A percentile compares a stretch with the other conserved stretches of the same genome.
These are phyloP conservation scores for Aspergillus pseudoviridinutans DNA, from an alignment of 2,329 filamentous ascomycete species.

Conservation along the genomic window DNA sequence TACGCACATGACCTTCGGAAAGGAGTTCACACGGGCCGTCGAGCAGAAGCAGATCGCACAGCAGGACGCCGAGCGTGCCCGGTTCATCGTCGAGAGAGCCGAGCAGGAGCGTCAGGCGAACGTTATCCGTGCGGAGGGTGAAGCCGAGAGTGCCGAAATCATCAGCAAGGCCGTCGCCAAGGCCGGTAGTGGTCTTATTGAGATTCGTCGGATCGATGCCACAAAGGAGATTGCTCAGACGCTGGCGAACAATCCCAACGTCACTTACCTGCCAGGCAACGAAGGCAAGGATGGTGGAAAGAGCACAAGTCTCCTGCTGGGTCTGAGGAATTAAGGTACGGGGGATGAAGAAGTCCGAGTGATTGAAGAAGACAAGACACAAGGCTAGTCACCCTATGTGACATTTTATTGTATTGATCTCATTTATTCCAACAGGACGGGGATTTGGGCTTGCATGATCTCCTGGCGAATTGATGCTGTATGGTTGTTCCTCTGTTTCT, in stretches of 20 bases:
- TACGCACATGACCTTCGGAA: conserved; percentile 99
- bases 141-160: conserved; percentile 93
- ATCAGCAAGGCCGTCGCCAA: conserved; percentile 93
- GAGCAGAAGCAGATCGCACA: conserved; percentile 99
- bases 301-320: conserved; percentile 64
- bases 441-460: conserved; percentile 25
- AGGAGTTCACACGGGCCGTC: conserved; percentile 97
- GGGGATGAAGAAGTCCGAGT: background rate
- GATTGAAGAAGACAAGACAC: conserved; percentile 1
- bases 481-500: conserved; percentile 14
- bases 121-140: conserved; percentile 96
- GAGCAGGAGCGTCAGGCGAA: conserved; percentile 99
- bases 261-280: conserved; percentile 85
- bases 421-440: conserved; percentile 13
- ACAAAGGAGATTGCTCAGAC: conserved; percentile 93
- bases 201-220: conserved; percentile 96
- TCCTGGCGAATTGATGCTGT: conserved; percentile 26
- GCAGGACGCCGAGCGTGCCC: conserved; percentile 93
- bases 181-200: conserved; percentile 85
- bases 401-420: conserved; percentile 25
- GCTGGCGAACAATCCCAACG: conserved; percentile 84
- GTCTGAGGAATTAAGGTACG: conserved; percentile 52
- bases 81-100: conserved; percentile 97
- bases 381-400: background rate
- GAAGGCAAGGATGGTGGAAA: conserved; percentile 55